Evolutionary conservation across 768 basidiomycete genomes (phyloP).

Genomic region (Leccinum truebloodii): DNA sequence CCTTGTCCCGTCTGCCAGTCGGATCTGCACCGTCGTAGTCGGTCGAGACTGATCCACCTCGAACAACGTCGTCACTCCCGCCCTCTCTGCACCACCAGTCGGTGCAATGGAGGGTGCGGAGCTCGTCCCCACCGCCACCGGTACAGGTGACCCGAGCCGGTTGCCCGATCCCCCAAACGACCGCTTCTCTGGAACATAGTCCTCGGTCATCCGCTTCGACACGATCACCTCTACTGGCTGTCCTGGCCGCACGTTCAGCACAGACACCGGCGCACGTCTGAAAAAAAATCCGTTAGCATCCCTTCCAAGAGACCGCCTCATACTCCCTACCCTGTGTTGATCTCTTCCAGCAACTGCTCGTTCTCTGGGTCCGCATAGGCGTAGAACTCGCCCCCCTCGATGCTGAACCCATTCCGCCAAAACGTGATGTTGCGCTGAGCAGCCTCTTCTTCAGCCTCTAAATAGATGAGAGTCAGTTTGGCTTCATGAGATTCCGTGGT

Average conservation of each 20-base stretch:
- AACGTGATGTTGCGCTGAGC: slow-evolving; percentile 80
- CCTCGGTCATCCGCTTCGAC: slow-evolving; percentile 64
- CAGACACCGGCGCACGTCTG: slow-evolving; percentile 75
- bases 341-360: slow-evolving; percentile 65
- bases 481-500: background rate
- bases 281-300: background rate
- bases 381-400: slow-evolving; percentile 83
- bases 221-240: slow-evolving; percentile 88
- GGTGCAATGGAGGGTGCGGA: too few species aligned
- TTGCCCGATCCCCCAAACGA: slow-evolving; percentile 76
- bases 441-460: slow-evolving; percentile 48
- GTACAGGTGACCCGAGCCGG: slow-evolving; percentile 79
- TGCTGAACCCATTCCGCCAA: slow-evolving; percentile 91
- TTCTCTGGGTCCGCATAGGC: slow-evolving; percentile 80
- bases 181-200: slow-evolving; percentile 62
- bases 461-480: too few species aligned
- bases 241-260: slow-evolving; percentile 70
- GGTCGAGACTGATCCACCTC: slow-evolving; percentile 66
- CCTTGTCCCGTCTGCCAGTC: slow-evolving; percentile 91
- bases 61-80: too few species aligned
- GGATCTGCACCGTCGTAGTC: slow-evolving; percentile 86
- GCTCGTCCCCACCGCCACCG: slow-evolving; percentile 24
- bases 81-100: too few species aligned
- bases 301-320: background rate
- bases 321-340: slow-evolving; percentile 70